A percentile compares a stretch with the other conserved stretches of the same genome.
Conservation (phyloP, 2,329 filamentous ascomycete species). For the Trichophyton rubrum region DNA sequence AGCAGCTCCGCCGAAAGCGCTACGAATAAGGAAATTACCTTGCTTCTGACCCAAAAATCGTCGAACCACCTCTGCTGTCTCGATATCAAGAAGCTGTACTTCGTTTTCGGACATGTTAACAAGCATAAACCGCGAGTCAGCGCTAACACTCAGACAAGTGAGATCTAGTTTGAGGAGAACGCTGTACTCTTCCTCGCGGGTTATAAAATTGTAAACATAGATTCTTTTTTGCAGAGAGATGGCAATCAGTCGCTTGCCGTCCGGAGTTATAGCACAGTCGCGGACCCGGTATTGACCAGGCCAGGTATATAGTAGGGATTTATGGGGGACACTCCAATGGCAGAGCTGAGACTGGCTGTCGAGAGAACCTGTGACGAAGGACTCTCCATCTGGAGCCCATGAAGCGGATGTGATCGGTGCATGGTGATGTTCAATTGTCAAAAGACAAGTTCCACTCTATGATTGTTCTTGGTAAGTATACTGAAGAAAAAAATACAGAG, state of each 20-base stretch:
- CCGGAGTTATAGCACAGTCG: constrained; percentile 68
- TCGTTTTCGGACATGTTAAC: constrained; percentile 69
- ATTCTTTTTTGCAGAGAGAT: constrained; percentile 59
- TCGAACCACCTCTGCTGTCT: constrained; percentile 57
- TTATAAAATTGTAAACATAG: constrained; percentile 70
- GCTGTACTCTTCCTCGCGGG: constrained; percentile 61
- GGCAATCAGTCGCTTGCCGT: constrained; percentile 68
- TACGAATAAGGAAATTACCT: constrained; percentile 66
- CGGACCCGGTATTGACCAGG: constrained; percentile 61
- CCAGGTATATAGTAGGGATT: constrained; percentile 50
- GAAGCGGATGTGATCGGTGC: constrained; percentile 79
- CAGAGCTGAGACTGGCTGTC: constrained; percentile 55
- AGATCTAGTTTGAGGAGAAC: constrained; percentile 56
- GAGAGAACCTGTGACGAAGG: constrained; percentile 68
- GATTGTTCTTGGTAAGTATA: constrained; percentile 1
- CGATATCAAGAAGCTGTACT: constrained; percentile 66
- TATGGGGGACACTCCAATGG: constrained; percentile 56
- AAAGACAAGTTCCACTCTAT: constrained; percentile 52
- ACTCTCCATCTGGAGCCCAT: constrained; percentile 69
- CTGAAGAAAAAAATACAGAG: neutral
- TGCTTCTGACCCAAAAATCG: constrained; percentile 65
- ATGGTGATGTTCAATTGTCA: constrained; percentile 56
- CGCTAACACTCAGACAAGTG: constrained; percentile 69
- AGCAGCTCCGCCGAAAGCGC: constrained; percentile 73
- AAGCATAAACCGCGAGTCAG: constrained; percentile 67